A percentile compares a stretch with the other conserved stretches of the same genome.
Conservation (phyloP, 345 rosid species). For the Chamaenerion angustifolium region DNA sequence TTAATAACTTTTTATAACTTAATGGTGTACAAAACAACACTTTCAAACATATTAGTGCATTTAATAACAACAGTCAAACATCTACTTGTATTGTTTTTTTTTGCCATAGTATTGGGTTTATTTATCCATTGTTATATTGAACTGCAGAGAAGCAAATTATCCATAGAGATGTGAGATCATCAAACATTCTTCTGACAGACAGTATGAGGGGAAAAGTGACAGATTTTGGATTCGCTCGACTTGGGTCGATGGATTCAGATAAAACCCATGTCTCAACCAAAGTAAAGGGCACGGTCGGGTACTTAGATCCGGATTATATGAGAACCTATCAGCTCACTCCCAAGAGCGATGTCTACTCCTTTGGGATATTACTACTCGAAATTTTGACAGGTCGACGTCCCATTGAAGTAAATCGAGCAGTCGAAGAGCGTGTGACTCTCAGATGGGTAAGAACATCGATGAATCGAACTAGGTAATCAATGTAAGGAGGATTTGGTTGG, state of each 20-base stretch:
- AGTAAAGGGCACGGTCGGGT: constrained; percentile 94
- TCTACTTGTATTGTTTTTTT: too few species aligned
- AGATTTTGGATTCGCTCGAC: constrained; percentile 88
- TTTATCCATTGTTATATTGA: too few species aligned
- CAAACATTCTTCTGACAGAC: constrained; percentile 85
- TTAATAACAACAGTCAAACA: too few species aligned
- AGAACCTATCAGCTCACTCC: constrained; percentile 77
- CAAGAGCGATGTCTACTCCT: constrained; percentile 84
- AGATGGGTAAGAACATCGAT: constrained; percentile 56
- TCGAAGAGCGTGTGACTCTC: constrained; percentile 59
- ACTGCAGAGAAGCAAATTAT: constrained; percentile 74
- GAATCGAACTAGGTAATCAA: too few species aligned
- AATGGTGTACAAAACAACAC: too few species aligned
- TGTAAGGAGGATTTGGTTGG: too few species aligned
- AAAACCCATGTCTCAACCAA: constrained; percentile 56
- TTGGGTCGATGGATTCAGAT: constrained; percentile 44
- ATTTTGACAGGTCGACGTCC: constrained; percentile 90
- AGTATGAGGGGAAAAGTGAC: constrained; percentile 93
- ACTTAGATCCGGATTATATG: constrained; percentile 96
- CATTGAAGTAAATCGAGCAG: constrained; percentile 44
- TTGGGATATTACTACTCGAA: constrained; percentile 80
- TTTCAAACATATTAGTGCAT: too few species aligned
- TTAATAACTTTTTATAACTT: too few species aligned
- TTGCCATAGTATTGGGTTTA: too few species aligned
- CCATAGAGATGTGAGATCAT: constrained; percentile 89